Base-by-base conservation (phyloP, 345 rosid genomes). In the Ricinus communis region DNA sequence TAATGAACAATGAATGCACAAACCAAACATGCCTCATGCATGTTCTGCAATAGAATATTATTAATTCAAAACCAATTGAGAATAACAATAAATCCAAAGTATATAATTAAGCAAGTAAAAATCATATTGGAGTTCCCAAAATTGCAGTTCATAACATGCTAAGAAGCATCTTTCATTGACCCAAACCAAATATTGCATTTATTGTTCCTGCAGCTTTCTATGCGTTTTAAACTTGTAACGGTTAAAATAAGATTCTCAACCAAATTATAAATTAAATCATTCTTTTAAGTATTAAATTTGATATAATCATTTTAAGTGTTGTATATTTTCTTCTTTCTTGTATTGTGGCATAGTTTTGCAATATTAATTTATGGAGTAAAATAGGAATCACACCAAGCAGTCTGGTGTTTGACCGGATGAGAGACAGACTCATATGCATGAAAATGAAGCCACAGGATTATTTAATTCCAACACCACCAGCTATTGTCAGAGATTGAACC, bases 351-450 rank as follows among this genome's bases (percentile, higher is more conserved):
- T n/a, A n/a, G n/a, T n/a, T n/a, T n/a, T n/a, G n/a, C n/a, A n/a
- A n/a, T n/a, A n/a, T n/a, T n/a, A n/a, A n/a, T n/a, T n/a, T n/a
- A n/a, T n/a, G n/a, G n/a, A n/a, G n/a, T n/a, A n/a, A n/a, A n/a
- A n/a, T n/a, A n/a, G n/a, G n/a, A n/a, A n/a, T n/a, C n/a, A n/a
- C n/a, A n/a, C n/a, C n/a, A n/a, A n/a, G n/a, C n/a, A n/a, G n/a
- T n/a, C n/a, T n/a, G n/a, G n/a, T n/a, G n/a, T 56, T 76, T 69
- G 80, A 76, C 69, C 59, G 28, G 18, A 69, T 47, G 33, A 62
- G 38, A 33, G 38, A 31, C n/a, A 65, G 65, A 31, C 69, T 52
- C 71, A 62, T 4, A 14, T 62, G 33, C 27, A 47, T 25, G 46
- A 47, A 33, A 33, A 50, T 68, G 67, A 51, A 61, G 31, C 46